Evolutionary conservation across 371 early-diverging fungal genomes (phyloP), one percentile per base, ranked within the genome.

Genomic region (Entomophthora muscae): DNA sequence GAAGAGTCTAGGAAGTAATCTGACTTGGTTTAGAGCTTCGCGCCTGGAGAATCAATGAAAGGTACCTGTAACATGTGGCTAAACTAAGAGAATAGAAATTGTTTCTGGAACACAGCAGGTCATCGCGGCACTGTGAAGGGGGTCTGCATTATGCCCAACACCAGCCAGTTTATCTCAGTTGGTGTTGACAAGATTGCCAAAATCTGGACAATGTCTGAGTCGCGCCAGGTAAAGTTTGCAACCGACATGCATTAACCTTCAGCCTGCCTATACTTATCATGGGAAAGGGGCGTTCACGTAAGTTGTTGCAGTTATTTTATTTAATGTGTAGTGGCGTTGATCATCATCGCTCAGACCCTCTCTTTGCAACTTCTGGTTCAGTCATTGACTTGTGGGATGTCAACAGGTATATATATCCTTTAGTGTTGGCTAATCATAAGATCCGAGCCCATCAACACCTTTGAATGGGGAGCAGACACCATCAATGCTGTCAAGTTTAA

Each of bases 401-500:
- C 67, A 72, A 77, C 53, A 74, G 93, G 60, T 71, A 53, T 27
- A 17, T 66, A 3, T 42, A 29, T 5, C 31, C 30, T 64, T 55
- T 23, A 60, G 7, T 59, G 42, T 42, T 17, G 42, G 42, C 42
- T 42, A 42, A 5, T 42, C 17, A 17, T 55, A 54, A 73, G 76
- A 62, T 84, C 93, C 3, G 84, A 90, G 62, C 97, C 98, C 1
- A 76, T 90, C 31, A 78, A 81, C 58, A 80, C 82, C 24, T 78
- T 93, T 63, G 77, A 81, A 33, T 95, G 96, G 95, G 96, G 94
- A 7, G 85, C 88, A 24, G 98, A 96, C 72, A 93, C 95, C 3
- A 85, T 91, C 71, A 88, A 87, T 57, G 78, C 89, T 0, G 90
- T 96, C 66, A 83, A 83, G 68, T 93, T 95, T 75, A 98, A 98